Base-by-base conservation (phyloP, 2,329 filamentous ascomycete species). In the Rhinocladiella similis region DNA sequence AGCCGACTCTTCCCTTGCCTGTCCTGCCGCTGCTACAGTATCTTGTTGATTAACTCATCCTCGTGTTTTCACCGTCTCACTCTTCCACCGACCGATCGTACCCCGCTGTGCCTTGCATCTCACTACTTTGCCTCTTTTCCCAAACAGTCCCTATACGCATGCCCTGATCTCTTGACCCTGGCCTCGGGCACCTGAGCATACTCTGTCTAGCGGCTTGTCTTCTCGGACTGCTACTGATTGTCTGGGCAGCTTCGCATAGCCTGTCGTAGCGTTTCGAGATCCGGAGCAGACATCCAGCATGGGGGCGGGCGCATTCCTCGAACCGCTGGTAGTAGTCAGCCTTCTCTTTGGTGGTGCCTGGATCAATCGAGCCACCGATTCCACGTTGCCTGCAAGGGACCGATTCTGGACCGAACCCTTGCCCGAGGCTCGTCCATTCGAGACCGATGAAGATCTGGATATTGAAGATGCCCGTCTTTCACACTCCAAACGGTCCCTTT, bases 321-420 rank as follows among this genome's bases (percentile, higher is more conserved):
- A 87, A 64, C 84, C 84, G n/a, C 71, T 85, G 13, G 76, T 84
- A 2, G 83, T 87, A 29, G 72, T 86, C 50, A 74, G 77, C 19
- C 74, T 87, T 20, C 77, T 87, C 13, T 79, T 84, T 56, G 80
- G 81, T 54, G 84, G 84, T 22, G 84, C 83, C 14, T 82, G 82
- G 75, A 77, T 87, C 63, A 87, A 87, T 67, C 77, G 83, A 47
- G 63, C 67, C 5, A 67, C 63, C 39, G 76, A 80, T 57, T 70
- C 66, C 52, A 63, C 69, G 12, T 73, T 63, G 22, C 59, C 59
- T 33, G 38, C 51, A 5, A 61, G 49, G 50, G 63, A 33, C 50
- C 51, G 49, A 27, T 55, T 47, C 27, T 61, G 53, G 51, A 50
- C 42, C 49, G 65, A 57, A 57, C 64, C 59, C 38, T 41, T 47